Conservation (phyloP, 176 grass and related monocot genomes). For the Zizania latifolia region DNA sequence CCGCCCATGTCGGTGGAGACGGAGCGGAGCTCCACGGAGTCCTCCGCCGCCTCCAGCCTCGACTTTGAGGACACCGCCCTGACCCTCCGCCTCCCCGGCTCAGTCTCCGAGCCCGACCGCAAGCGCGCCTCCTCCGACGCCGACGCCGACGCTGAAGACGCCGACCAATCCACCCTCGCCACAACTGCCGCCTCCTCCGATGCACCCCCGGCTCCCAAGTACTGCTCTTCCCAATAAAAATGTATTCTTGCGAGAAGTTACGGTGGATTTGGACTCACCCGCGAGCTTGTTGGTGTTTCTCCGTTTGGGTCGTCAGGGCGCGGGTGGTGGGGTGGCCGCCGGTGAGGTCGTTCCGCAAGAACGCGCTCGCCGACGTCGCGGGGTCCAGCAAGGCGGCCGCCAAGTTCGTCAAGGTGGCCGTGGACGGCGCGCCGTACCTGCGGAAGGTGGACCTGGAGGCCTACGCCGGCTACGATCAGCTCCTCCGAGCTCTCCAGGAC, state of each 20-base stretch:
- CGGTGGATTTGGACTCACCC: background rate
- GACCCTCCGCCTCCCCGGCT: conserved; percentile 69
- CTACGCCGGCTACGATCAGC: conserved; percentile 63
- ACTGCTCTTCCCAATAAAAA: background rate
- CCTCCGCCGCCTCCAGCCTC: conserved; percentile 51
- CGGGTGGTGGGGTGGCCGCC: conserved; percentile 96
- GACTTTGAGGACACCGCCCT: conserved; percentile 94
- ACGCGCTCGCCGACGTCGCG: conserved; percentile 57
- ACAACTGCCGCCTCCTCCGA: conserved; percentile 20
- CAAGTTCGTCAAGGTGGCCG: conserved; percentile 94
- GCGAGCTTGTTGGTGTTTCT: background rate
- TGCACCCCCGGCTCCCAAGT: conserved; percentile 64
- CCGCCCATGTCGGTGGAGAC: conserved; percentile 63
- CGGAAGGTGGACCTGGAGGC: conserved; percentile 87
- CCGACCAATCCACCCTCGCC: conserved; percentile 20
- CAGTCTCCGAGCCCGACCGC: conserved; percentile 40
- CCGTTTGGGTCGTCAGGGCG: conserved; percentile 37
- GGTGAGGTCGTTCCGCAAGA: conserved; percentile 74
- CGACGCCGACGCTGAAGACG: background rate
- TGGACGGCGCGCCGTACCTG: conserved; percentile 88
- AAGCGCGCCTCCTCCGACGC: conserved; percentile 52
- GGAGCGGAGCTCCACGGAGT: conserved; percentile 79
- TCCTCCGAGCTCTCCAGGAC: conserved; percentile 73
- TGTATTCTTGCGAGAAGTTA: background rate
- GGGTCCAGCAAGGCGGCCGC: conserved; percentile 42